phyloP scores from a whole-genome alignment of 1,284 basidiomycete species.

The Malassezia dermatis region DNA sequence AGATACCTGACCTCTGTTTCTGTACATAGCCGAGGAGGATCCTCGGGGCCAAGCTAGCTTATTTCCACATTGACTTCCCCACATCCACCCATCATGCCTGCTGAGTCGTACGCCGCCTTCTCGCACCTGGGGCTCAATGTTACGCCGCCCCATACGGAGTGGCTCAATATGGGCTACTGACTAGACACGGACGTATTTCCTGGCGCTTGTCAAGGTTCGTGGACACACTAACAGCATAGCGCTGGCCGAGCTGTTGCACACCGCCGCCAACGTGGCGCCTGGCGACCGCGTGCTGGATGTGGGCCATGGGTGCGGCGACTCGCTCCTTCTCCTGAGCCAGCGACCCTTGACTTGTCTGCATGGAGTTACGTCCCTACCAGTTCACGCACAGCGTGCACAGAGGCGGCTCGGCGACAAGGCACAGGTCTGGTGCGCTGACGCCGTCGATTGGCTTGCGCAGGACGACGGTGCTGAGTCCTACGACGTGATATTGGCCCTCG shows the following conservation, averaged over 20 bases:
- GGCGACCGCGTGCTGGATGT: constrained; percentile 34
- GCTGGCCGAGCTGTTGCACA: constrained; percentile 26
- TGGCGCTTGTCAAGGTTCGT: constrained; percentile 6
- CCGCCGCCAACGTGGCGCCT: constrained; percentile 18
- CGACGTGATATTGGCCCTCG: constrained; percentile 39
- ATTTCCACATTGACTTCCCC: background rate
- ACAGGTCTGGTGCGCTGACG: constrained; percentile 28
- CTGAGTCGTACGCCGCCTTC: constrained; percentile 12
- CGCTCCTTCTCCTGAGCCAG: constrained; percentile 27
- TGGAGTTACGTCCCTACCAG: constrained; percentile 33
- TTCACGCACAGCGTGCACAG: constrained; percentile 25
- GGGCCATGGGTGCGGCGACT: constrained; percentile 41
- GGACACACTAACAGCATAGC: constrained; percentile 22
- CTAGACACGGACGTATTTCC: constrained; percentile 16
- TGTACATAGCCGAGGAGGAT: background rate
- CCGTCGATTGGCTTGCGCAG: constrained; percentile 20
- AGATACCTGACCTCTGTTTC: background rate
- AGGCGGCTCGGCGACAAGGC: constrained; percentile 9
- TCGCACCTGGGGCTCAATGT: constrained; percentile 14
- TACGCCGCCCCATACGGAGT: constrained; percentile 23
- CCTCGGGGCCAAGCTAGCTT: background rate
- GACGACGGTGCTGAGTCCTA: constrained; percentile 16
- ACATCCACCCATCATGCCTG: background rate
- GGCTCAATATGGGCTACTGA: constrained; percentile 41
- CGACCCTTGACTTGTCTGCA: constrained; percentile 25